Percentiles rank a stretch among this genome's conserved stretches.
Conservation (phyloP, 2,329 filamentous ascomycete genomes). For the Phyllosticta paracitricarpa region DNA sequence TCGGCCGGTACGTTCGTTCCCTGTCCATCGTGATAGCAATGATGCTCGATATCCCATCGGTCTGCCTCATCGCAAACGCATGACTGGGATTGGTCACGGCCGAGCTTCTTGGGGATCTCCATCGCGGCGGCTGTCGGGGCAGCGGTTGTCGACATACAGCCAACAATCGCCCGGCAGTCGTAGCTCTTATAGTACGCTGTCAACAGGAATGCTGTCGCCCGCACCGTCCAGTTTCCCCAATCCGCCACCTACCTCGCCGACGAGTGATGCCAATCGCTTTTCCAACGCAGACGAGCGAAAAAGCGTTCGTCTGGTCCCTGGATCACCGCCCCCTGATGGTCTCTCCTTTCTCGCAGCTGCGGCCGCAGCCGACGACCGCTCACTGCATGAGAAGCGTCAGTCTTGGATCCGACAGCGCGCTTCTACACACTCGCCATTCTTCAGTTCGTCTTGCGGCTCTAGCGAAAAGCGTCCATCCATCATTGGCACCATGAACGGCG, state of each 20-base stretch:
- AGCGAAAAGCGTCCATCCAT: conserved; percentile 13
- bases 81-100: conserved; percentile 23
- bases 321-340: conserved; percentile 23
- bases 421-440: conserved; percentile 29
- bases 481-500: conserved; percentile 1
- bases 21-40: conserved; percentile 14
- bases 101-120: conserved; percentile 15
- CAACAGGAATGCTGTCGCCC: conserved; percentile 31
- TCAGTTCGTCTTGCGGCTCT: conserved; percentile 25
- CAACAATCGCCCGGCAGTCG: conserved; percentile 23
- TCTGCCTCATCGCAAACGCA: conserved; percentile 22
- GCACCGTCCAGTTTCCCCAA: conserved; percentile 29
- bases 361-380: conserved; percentile 19
- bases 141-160: background rate
- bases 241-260: conserved; percentile 15
- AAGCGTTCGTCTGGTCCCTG: conserved; percentile 26
- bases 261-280: conserved; percentile 17
- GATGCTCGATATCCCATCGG: conserved; percentile 12
- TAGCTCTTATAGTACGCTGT: conserved; percentile 27
- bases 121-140: background rate
- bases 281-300: conserved; percentile 21
- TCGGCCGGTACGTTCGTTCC: conserved; percentile 4
- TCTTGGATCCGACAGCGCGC: conserved; percentile 34
- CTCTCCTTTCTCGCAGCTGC: conserved; percentile 13
- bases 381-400: conserved; percentile 31